Base-by-base conservation (phyloP, 1,284 basidiomycete genomes). In the Ceratobasidium sp. region DNA sequence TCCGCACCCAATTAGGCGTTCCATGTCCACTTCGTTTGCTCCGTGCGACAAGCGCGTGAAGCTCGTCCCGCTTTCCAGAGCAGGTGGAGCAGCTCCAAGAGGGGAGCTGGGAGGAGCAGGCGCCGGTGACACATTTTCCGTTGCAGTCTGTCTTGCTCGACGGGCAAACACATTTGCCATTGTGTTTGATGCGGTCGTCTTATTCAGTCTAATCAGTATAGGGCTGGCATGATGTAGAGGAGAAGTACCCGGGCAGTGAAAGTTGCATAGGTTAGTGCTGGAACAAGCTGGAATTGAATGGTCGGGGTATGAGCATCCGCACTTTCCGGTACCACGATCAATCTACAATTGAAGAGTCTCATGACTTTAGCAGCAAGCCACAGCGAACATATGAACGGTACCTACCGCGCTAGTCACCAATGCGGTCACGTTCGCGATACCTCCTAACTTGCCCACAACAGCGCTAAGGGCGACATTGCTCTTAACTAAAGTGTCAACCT, bases 221-320 rank as follows among this genome's bases (percentile, higher is more conserved):
- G n/a, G 8, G 43, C 14, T 18, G 26, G 26, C 13, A 23, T 13
- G 16, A 8, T 11, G 28, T 14, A 28, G 7, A 2, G 1, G 18
- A 23, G 18, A 47, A 23, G 23, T 52, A 52, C 62, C n/a, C 14
- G 62, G 62, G 23, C 62, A 66, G n/a, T 52, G 21, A 26, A 66
- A 66, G 49, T 66, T 30, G 30, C 62, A 66, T 21, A 66, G 14
- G n/a, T 52, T 28, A 8, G 26, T 32, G 11, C 41, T 52, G 16
- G 62, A 50, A 32, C 62, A 66, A 26, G 62, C 26, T 7, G 62
- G 62, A 41, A 52, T 52, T 28, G 62, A 46, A 50, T 66, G 26
- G 47, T 66, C 62, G 26, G 62, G 62, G 49, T 66, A 66, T 1
- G 21, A 4, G 47, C 62, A 66, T 8, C 44, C 52, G 21, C 62